Evolutionary conservation across 306 rosid genomes (phyloP), one percentile per base, ranked within the genome.

Genomic region (Argentina anserina): DNA sequence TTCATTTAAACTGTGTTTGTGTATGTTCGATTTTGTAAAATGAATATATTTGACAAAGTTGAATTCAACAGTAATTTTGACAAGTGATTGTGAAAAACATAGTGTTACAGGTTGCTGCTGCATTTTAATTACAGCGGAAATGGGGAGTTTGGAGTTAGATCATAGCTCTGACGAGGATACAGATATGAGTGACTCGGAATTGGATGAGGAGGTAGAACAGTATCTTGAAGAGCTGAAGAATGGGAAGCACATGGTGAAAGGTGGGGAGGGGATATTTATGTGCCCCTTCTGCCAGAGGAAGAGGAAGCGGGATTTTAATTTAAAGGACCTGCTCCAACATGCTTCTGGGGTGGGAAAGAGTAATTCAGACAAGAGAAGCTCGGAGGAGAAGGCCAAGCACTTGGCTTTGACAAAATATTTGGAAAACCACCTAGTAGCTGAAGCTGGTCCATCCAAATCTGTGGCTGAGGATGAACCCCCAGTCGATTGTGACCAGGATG

Each of bases 311-410:
- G 81, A 70, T 67, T 95, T 77, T 80, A 75, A 72, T 63, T 82
- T 81, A 61, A 82, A 82, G 70, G 97, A 95, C 29, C 76, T 91
- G 65, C 86, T 91, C 70, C 96, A 88, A 66, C 99, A 95, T 84
- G 96, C 99, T 68, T 77, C 96, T 65, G 99, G 90, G 60, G 97
- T 95, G 74, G 97, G 97, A 71, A 90, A 86, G 69, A 95, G 99
- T 75, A 64, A 71, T 80, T 91, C 97, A 25, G 78, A 79, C 8
- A 94, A 91, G 84, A 90, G 99, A 83, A 81, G 85, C 76, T 39
- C 79, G 6, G 83, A 71, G 74, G 96, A 90, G 56, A 95, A 90
- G 86, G 96, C 90, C 56, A 87, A 90, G 60, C 99, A 95, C 78
- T 79, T 84, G 65, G 99, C 99, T 67, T 81, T 95, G 72, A 75